Evolutionary conservation across 352 stramenopile genomes (phyloP).

Genomic region (Plasmopara viticola): DNA sequence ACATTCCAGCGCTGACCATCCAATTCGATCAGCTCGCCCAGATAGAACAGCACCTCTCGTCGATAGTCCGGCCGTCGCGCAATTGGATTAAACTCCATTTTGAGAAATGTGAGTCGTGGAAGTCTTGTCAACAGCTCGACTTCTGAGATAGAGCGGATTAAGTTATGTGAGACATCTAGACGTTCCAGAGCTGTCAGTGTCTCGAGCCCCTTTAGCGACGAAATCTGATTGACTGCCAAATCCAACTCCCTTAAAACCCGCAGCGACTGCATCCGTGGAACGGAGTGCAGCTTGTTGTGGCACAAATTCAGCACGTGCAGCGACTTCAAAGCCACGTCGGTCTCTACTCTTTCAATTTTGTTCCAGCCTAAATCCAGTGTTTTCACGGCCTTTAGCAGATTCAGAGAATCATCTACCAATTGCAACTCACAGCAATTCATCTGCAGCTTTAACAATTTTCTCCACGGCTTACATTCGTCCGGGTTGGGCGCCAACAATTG

Average conservation of each 20-base stretch:
- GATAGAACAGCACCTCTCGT: conserved; percentile 74
- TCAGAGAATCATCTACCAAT: conserved; percentile 47
- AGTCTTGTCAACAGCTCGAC: conserved; percentile 46
- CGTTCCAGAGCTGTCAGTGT: conserved; percentile 34
- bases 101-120: conserved; percentile 34
- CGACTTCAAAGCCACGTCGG: conserved; percentile 21
- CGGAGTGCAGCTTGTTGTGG: conserved; percentile 48
- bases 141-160: conserved; percentile 42
- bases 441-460: conserved; percentile 42
- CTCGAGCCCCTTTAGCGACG: conserved; percentile 49
- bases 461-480: conserved; percentile 22
- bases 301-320: conserved; percentile 57
- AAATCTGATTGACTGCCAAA: conserved; percentile 59
- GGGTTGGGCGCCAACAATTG: conserved; percentile 37
- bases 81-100: conserved; percentile 73
- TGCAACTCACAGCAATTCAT: conserved; percentile 63
- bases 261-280: conserved; percentile 43
- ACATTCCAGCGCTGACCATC: conserved; percentile 56
- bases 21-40: conserved; percentile 58
- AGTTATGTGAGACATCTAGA: conserved; percentile 72
- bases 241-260: conserved; percentile 43
- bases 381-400: conserved; percentile 34
- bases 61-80: conserved; percentile 65
- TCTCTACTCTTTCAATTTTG: conserved; percentile 39
- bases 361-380: conserved; percentile 73